Base-by-base conservation (phyloP, 495 filamentous ascomycete species). In the Hyaloscypha hepaticicola region DNA sequence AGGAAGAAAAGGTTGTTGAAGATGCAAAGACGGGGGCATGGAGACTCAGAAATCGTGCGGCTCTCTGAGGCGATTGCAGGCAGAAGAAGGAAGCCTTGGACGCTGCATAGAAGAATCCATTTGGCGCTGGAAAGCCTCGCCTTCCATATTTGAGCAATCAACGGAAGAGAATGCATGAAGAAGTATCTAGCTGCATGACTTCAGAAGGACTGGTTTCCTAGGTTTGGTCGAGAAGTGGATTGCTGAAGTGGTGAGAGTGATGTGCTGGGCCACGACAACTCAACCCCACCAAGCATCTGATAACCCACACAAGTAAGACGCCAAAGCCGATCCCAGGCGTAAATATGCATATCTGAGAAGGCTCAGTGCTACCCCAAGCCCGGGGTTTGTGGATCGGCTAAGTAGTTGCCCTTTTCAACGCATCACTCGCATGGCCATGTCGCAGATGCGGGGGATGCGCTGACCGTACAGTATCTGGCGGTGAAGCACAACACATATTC, bases 1-100 rank as follows among this genome's bases (percentile, higher is more conserved):
- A 73, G 27, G 90, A 94, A 68, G 87, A 87, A 29, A 87, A 77
- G 70, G 86, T 84, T 21, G 72, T 80, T 48, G 75, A 77, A 58
- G 77, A 80, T 21, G 65, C 71, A 48, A 77, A 74, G 33, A 72
- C 72, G 4, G 87, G 83, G 61, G 76, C 71, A 58, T 89, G 86
- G 85, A 85, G 77, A 67, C 63, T 81, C 31, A 77, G 74, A 51
- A 75, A 72, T 55, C 72, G 77, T 48, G 76, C 81, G 27, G 76
- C 74, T 11, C 62, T 84, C 65, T 84, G 69, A 78, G 41, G 57
- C 26, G 61, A 11, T 57, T 28, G 27, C 0, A 45, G 31, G 38
- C 38, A 45, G 38, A 45, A 45, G 16, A 16, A 8, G 19, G 19
- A 45, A 9, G 19, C 4, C 38, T 3, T 0, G 19, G 6, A 16